These are phyloP conservation scores for Saccharomyces paradoxus DNA, from an alignment of 805 yeast genomes.

Conservation along the genomic window DNA sequence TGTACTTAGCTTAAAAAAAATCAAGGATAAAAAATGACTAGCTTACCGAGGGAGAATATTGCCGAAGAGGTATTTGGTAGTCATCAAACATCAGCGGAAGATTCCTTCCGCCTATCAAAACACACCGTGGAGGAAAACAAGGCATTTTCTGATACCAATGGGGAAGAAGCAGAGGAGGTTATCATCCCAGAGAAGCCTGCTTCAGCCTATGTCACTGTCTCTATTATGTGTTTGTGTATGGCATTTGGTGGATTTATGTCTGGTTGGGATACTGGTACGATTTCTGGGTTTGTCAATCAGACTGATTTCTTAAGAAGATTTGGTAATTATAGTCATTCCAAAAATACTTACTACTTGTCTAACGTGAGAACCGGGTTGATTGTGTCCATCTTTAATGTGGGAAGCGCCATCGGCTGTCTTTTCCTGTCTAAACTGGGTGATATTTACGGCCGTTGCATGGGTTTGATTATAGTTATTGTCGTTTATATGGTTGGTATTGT, in stretches of 20 bases:
- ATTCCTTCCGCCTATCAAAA: not conserved
- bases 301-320: constrained; percentile 47
- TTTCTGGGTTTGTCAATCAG: constrained; percentile 60
- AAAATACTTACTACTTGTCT: constrained; percentile 38
- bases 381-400: constrained; percentile 53
- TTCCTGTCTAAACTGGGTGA: constrained; percentile 50
- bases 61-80: not conserved
- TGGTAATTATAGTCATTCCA: constrained; percentile 35
- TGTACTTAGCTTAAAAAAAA: too few species aligned
- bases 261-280: constrained; percentile 75
- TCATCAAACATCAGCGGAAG: not conserved
- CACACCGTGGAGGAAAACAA: not conserved
- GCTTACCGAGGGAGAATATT: not conserved
- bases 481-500: constrained; percentile 55
- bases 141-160: not conserved
- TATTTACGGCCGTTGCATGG: constrained; percentile 49
- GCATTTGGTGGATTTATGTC: constrained; percentile 35
- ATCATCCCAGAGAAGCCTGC: constrained; percentile 12
- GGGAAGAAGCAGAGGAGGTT: not conserved
- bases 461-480: constrained; percentile 45
- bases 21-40: not conserved
- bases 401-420: constrained; percentile 65
- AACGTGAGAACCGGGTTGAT: constrained; percentile 46
- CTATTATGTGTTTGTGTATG: constrained; percentile 27
- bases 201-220: constrained; percentile 30